These are phyloP conservation scores for Microascus cirrosus DNA, from an alignment of 2,329 filamentous ascomycete species.

Conservation along the genomic window DNA sequence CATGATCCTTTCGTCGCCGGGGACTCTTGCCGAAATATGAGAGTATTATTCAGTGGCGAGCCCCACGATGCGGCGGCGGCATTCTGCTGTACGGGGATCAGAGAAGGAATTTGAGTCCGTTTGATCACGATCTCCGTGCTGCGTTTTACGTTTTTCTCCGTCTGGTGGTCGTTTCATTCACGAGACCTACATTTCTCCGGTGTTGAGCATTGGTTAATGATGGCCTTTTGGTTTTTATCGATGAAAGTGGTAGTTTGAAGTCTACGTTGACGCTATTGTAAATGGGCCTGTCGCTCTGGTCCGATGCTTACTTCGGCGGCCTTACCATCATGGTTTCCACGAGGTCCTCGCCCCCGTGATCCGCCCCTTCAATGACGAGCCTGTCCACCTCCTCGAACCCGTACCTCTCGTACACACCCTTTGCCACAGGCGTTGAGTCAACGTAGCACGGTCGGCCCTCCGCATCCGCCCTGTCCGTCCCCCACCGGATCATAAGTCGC, in stretches of 20 bases:
- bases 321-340: slow-evolving; percentile 3
- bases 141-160: slow-evolving; percentile 15
- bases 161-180: slow-evolving; percentile 46
- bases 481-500: slow-evolving; percentile 32
- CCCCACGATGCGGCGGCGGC: slow-evolving; percentile 12
- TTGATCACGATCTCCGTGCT: slow-evolving; percentile 42
- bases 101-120: slow-evolving; percentile 36
- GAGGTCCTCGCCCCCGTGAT: background rate
- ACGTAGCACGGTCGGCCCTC: slow-evolving; percentile 10
- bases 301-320: background rate
- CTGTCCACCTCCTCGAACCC: slow-evolving; percentile 2
- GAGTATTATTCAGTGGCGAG: background rate
- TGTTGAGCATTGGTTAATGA: background rate
- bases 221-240: background rate
- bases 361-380: background rate
- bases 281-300: background rate
- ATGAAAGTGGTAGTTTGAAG: background rate
- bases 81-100: slow-evolving; percentile 23
- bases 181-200: slow-evolving; percentile 36
- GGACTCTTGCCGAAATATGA: slow-evolving; percentile 2
- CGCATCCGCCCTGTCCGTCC: slow-evolving; percentile 30
- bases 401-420: slow-evolving; percentile 5
- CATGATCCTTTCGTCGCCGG: background rate
- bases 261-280: background rate
- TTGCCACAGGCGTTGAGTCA: background rate